Evolutionary conservation across 352 stramenopile species (phyloP), one percentile per base, ranked within the genome.

Genomic region (Pythium periplocum): DNA sequence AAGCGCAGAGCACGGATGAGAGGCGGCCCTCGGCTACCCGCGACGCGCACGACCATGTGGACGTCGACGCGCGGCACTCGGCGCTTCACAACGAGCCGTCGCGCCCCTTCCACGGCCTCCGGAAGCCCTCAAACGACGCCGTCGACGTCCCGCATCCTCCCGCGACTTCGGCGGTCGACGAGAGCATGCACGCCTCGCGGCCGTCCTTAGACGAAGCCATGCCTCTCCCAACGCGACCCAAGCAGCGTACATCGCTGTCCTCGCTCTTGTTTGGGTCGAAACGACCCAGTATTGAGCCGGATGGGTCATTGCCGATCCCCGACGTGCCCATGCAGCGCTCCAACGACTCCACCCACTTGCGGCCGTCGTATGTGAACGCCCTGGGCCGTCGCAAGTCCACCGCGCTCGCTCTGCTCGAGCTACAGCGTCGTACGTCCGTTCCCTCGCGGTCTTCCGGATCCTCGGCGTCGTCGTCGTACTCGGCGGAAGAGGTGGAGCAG

Each of bases 321-420:
- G 34, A 61, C 10, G 52, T 60, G 41, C 59, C 52, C 8, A 66
- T 60, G 59, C 48, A 61, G 48, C 59, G 59, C 43, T 54, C 39
- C 41, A 57, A 33, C 38, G 42, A 60, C 12, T 58, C 59, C 2
- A 40, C 42, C 9, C 59, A 66, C 36, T 38, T 66, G 43, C 59
- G 59, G 1, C 59, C 59, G 42, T 66, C 59, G 52, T 66, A 61
- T 43, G 53, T 66, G n/a, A 60, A 45, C 34, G 48, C 53, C 10
- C 26, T 60, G 40, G 40, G 41, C 35, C 46, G 31, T 48, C 42
- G 17, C 6, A 26, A 26, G 17, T 26, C 17, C 17, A 26, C 17
- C 17, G 17, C 17, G 17, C 17, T 26, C 17, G 17, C 17, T 26
- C 17, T 26, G 17, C 17, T 26, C 17, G 17, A 26, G 17, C 17